phyloP scores from a whole-genome alignment of 2,329 filamentous ascomycete species.

The Xylaria sp. region DNA sequence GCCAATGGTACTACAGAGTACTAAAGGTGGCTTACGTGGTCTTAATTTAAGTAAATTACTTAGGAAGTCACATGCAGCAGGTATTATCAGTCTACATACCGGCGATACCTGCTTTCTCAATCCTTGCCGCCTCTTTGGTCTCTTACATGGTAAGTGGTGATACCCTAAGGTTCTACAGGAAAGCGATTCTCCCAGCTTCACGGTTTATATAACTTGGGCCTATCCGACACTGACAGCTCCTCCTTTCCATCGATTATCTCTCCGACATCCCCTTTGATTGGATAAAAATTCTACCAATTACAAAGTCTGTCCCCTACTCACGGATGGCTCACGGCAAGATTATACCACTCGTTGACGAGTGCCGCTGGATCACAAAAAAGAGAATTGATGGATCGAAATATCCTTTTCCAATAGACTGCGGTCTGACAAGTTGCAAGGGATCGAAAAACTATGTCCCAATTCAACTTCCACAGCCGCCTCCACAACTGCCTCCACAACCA shows the following conservation, averaged over 20 bases:
- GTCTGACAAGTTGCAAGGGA: background rate
- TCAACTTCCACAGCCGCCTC: background rate
- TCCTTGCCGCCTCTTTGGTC: background rate
- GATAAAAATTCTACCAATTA: background rate
- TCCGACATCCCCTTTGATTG: background rate
- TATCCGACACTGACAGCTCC: background rate
- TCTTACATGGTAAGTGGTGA: background rate
- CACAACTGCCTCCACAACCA: background rate
- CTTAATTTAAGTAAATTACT: background rate
- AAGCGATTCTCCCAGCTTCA: background rate
- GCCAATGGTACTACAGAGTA: background rate
- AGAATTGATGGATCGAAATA: too few species aligned
- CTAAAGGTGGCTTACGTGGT: background rate
- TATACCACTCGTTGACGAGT: background rate
- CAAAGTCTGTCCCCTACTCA: background rate
- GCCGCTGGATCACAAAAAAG: background rate
- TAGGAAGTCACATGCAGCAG: background rate
- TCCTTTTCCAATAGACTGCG: too few species aligned
- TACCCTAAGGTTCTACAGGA: background rate
- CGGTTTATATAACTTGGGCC: too few species aligned
- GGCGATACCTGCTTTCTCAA: background rate
- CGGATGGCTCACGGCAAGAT: background rate
- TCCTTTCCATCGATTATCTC: background rate
- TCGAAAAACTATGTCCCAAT: background rate
- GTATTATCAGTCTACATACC: too few species aligned